Evolutionary conservation across 2,329 filamentous ascomycete genomes (phyloP).

Genomic region (Blastomyces parvus): DNA sequence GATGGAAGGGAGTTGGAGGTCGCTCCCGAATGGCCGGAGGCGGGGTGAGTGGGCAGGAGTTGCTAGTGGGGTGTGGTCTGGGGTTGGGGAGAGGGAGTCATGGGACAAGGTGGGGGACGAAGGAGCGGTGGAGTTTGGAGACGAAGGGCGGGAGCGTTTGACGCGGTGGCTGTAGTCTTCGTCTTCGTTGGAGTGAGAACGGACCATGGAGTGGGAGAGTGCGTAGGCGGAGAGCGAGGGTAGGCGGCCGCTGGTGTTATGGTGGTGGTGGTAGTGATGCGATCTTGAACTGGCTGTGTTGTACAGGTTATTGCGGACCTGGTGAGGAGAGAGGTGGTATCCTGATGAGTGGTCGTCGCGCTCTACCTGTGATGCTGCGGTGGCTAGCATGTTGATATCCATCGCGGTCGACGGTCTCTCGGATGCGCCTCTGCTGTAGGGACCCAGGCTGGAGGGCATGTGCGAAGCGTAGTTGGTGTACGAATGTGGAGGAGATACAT

Average conservation of each 20-base stretch:
- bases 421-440: conserved; percentile 42
- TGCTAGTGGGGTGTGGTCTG: conserved; percentile 95
- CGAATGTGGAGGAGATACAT: conserved; percentile 88
- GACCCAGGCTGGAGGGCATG: conserved; percentile 48
- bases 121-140: conserved; percentile 88
- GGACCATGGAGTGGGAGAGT: conserved; percentile 73
- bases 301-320: conserved; percentile 22
- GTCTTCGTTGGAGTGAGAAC: conserved; percentile 55
- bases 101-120: conserved; percentile 95
- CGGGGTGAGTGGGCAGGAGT: conserved; percentile 93
- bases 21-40: conserved; percentile 63
- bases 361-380: conserved; percentile 58
- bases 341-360: conserved; percentile 44
- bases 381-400: conserved; percentile 61
- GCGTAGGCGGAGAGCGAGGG: conserved; percentile 70
- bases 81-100: conserved; percentile 88
- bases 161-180: conserved; percentile 67
- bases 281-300: conserved; percentile 21
- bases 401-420: conserved; percentile 42
- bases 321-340: conserved; percentile 25
- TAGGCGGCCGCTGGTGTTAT: conserved; percentile 49
- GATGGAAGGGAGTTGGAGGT: conserved; percentile 78
- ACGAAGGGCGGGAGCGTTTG: conserved; percentile 87
- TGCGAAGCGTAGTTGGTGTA: conserved; percentile 56
- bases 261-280: conserved; percentile 20